Evolutionary conservation across 1,284 basidiomycete genomes (phyloP), one percentile per base, ranked within the genome.

Genomic region (Cryptococcus wingfieldii): DNA sequence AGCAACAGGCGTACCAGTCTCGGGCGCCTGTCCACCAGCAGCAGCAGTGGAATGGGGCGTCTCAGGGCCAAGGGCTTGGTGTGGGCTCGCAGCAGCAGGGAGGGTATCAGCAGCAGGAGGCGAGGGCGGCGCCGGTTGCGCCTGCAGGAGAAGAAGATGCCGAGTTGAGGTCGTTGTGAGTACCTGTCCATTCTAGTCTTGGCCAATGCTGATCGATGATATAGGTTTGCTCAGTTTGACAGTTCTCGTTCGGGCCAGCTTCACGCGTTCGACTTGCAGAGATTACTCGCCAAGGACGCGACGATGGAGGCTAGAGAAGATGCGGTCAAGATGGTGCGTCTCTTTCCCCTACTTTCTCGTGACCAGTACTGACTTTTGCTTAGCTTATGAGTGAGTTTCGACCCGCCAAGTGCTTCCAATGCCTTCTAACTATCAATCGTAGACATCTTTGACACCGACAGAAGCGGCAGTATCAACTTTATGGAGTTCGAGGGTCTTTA

Each of bases 401-500:
- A 49, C 19, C 10, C 45, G 16, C 10, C 28, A 10, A 34, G 7
- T 34, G 10, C 47, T 18, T 9, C 18, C 10, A 28, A 18, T 5
- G 14, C n/a, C 41, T 47, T 51, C 47, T 46, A 19, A 46, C 38
- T 5, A 18, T 18, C 2, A 43, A 34, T 34, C 27, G 48, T 61
- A 71, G 71, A 70, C 56, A 76, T 76, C 54, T 76, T 76, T 49
- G 74, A 76, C 55, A 74, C 73, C 25, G 74, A 76, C 57, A 59
- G 69, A 16, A 70, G 68, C 54, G 74, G 74, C 16, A 69, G 64
- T 39, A 74, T 75, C 67, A 76, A 73, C 57, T 74, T 71, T 59
- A 59, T 66, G 57, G 74, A 76, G 58, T 76, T 76, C 54, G 74
- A 76, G 56, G 74, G 74, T n/a, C 54, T 76, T 47, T 76, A 72